Evolutionary conservation across 1,139 yeast genomes (phyloP).

Genomic region (Yamadazyma triangularis): DNA sequence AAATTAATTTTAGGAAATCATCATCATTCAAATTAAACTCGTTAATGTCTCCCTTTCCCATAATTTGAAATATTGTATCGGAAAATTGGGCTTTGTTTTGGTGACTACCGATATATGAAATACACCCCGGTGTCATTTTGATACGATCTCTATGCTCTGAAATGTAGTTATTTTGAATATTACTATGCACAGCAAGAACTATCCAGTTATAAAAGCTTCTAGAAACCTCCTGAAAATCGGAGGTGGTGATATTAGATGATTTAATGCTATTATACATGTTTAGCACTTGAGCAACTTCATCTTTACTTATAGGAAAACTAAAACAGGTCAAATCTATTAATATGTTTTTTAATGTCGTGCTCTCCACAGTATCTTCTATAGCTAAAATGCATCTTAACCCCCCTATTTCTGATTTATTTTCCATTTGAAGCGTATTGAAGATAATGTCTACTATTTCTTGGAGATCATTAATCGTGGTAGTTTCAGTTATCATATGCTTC

Average conservation of each 20-base stretch:
- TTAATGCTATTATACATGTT: no score
- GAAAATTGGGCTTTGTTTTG: no score
- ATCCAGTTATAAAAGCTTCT: no score
- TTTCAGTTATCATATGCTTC: conserved; percentile 22
- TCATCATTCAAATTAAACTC: conserved; percentile 6
- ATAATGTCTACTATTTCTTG: conserved; percentile 33
- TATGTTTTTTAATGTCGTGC: conserved; percentile 5
- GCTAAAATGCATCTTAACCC: conserved; percentile 13
- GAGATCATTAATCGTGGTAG: conserved; percentile 30
- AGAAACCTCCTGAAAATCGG: no score
- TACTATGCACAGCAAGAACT: no score
- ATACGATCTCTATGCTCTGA: no score
- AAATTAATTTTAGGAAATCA: conserved; percentile 3
- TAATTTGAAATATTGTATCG: not conserved
- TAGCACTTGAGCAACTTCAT: no score
- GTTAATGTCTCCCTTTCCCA: not conserved
- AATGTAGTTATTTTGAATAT: no score
- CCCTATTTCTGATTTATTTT: conserved; percentile 21
- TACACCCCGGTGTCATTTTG: no score
- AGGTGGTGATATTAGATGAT: no score
- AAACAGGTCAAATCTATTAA: conserved; percentile 8
- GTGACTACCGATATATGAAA: no score
- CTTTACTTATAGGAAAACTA: no score
- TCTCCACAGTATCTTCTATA: not conserved
- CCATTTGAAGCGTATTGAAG: not conserved